phyloP scores from a whole-genome alignment of 805 yeast species.

The Spathaspora hagerdaliae region DNA sequence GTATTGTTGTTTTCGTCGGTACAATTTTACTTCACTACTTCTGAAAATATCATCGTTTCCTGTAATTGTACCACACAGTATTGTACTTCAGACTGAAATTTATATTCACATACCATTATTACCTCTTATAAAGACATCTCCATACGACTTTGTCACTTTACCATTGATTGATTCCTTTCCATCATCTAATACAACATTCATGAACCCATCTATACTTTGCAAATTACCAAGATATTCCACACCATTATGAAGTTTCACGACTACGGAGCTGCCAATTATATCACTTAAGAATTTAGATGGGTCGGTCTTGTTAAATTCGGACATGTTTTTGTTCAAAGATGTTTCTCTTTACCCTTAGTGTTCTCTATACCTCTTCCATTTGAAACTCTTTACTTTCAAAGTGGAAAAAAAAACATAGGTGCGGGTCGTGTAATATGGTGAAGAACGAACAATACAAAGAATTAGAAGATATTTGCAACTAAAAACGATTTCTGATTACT shows the following conservation, averaged over 20 bases:
- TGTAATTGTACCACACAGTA: too few relatives aligned
- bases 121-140: slow-evolving; percentile 84
- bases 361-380: too few relatives aligned
- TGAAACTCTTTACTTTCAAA: neutral
- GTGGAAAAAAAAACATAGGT: neutral
- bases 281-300: slow-evolving; percentile 79
- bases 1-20: too few relatives aligned
- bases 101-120: slow-evolving; percentile 58
- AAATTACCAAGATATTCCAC: slow-evolving; percentile 66
- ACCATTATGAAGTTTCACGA: slow-evolving; percentile 84
- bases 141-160: slow-evolving; percentile 47
- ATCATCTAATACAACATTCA: slow-evolving; percentile 86
- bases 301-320: slow-evolving; percentile 36
- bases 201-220: slow-evolving; percentile 92
- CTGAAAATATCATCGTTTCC: too few relatives aligned
- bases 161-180: slow-evolving; percentile 61
- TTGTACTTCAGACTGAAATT: too few relatives aligned
- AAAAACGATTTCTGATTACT: too few relatives aligned
- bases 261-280: slow-evolving; percentile 74
- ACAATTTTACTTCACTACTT: neutral
- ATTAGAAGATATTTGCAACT: too few relatives aligned
- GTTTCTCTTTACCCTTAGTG: neutral
- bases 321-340: slow-evolving; percentile 3
- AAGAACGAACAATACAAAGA: neutral
- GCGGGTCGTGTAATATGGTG: neutral